phyloP scores from a whole-genome alignment of 352 stramenopile genomes.

The Globisporangium polare region DNA sequence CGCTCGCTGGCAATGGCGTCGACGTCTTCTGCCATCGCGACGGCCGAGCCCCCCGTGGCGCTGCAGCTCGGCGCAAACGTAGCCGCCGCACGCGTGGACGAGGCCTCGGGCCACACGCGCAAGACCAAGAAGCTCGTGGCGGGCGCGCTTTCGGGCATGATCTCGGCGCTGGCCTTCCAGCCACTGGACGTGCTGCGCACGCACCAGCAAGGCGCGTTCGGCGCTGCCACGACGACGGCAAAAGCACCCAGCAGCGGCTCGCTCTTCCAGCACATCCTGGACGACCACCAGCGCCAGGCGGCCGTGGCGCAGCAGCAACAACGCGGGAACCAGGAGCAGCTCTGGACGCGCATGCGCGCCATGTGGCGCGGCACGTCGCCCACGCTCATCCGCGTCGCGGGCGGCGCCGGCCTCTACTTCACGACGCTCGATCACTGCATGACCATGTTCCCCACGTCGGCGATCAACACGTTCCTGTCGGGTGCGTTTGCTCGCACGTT shows the following conservation, averaged over 20 bases:
- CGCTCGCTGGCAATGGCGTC: conserved; percentile 9
- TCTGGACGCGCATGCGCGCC: conserved; percentile 35
- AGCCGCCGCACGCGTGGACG: conserved; percentile 2
- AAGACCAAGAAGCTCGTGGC: conserved; percentile 75
- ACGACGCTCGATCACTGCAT: conserved; percentile 70
- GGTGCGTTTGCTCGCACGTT: conserved; percentile 85
- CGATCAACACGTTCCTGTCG: conserved; percentile 75
- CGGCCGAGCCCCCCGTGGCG: neutral
- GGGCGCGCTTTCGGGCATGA: conserved; percentile 68
- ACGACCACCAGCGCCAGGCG: conserved; percentile 8
- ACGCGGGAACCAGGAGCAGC: conserved; percentile 13
- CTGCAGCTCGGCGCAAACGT: neutral
- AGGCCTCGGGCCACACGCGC: conserved; percentile 17
- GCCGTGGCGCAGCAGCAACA: conserved; percentile 6
- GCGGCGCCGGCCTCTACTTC: conserved; percentile 84
- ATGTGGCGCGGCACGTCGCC: conserved; percentile 84
- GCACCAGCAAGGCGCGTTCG: conserved; percentile 80
- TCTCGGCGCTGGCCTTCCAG: conserved; percentile 82
- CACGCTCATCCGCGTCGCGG: conserved; percentile 77
- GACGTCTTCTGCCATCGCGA: neutral
- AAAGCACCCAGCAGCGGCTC: neutral
- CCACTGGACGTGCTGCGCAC: conserved; percentile 83
- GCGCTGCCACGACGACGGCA: conserved; percentile 6
- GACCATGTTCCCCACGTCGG: conserved; percentile 40
- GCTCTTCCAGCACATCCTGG: conserved; percentile 9